These are phyloP conservation scores for Fusarium sp. DNA, from an alignment of 2,329 filamentous ascomycete species.

Conservation along the genomic window DNA sequence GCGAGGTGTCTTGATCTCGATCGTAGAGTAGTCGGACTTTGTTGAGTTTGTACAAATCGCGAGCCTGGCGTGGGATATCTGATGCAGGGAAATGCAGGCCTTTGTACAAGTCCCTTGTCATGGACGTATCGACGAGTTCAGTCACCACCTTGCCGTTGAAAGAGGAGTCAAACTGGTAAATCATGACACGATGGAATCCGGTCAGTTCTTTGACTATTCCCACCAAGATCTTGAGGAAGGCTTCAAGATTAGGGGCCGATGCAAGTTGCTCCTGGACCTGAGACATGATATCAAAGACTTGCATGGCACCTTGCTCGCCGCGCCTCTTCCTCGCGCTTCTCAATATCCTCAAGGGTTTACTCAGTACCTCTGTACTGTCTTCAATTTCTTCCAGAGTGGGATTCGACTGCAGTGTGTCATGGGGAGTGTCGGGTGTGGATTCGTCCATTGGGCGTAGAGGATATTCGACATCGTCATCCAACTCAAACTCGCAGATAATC, in stretches of 20 bases:
- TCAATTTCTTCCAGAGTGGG: conserved; percentile 78
- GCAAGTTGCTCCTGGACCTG: conserved; percentile 90
- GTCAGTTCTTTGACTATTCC: conserved; percentile 90
- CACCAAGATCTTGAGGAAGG: conserved; percentile 81
- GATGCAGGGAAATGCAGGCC: conserved; percentile 89
- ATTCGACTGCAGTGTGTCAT: conserved; percentile 77
- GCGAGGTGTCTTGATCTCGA: conserved; percentile 78
- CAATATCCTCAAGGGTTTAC: conserved; percentile 79
- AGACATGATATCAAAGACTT: conserved; percentile 90
- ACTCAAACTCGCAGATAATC: conserved; percentile 87
- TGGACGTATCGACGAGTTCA: conserved; percentile 81
- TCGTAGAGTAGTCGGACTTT: conserved; percentile 90
- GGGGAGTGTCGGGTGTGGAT: conserved; percentile 67
- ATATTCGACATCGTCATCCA: conserved; percentile 77
- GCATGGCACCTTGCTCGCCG: conserved; percentile 84
- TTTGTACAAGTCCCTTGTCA: conserved; percentile 85
- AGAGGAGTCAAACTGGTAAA: conserved; percentile 85
- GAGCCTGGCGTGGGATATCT: conserved; percentile 84
- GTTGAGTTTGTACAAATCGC: conserved; percentile 90
- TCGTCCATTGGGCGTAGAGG: conserved; percentile 73
- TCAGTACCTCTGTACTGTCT: conserved; percentile 78
- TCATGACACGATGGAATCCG: conserved; percentile 90
- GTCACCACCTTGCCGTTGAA: conserved; percentile 91
- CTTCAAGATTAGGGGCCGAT: conserved; percentile 73
- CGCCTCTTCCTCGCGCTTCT: conserved; percentile 77